Conservation (phyloP, 106 monocot species). For the Dendrobium nobile region DNA sequence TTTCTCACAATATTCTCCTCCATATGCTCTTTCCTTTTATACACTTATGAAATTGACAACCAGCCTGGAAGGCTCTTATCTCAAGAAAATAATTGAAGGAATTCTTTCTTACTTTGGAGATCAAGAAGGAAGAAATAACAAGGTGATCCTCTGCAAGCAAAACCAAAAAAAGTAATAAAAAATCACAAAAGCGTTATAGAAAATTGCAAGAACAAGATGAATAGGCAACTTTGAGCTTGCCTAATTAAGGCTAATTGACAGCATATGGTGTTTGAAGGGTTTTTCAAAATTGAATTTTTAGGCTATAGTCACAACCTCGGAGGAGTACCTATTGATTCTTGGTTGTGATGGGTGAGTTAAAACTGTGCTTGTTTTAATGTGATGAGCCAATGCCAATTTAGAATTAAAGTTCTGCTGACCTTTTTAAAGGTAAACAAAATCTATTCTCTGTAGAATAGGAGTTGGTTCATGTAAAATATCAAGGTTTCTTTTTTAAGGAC, state of each 20-base stretch:
- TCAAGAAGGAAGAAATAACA: background rate
- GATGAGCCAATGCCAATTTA: background rate
- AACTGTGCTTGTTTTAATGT: background rate
- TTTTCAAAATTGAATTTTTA: too few relatives aligned
- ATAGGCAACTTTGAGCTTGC: background rate
- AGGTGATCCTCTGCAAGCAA: background rate
- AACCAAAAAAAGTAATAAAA: too few relatives aligned
- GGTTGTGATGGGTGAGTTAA: too few relatives aligned
- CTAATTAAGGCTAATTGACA: background rate
- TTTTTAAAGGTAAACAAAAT: background rate
- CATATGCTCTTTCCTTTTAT: background rate
- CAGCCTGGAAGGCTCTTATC: background rate
- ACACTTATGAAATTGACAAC: background rate
- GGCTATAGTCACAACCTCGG: too few relatives aligned
- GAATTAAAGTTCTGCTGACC: background rate
- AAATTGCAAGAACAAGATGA: too few relatives aligned
- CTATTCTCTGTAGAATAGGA: too few relatives aligned
- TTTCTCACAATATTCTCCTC: background rate
- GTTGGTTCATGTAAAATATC: too few relatives aligned
- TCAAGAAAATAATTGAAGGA: background rate
- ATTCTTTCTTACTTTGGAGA: background rate
- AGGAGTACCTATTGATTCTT: too few relatives aligned
- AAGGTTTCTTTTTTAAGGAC: too few relatives aligned
- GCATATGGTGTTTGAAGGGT: too few relatives aligned
- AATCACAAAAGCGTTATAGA: too few relatives aligned